Percentiles rank a stretch among this genome's conserved stretches.
Evolutionary conservation across 306 rosid genomes (phyloP).

Genomic region (Cicer judaicum): DNA sequence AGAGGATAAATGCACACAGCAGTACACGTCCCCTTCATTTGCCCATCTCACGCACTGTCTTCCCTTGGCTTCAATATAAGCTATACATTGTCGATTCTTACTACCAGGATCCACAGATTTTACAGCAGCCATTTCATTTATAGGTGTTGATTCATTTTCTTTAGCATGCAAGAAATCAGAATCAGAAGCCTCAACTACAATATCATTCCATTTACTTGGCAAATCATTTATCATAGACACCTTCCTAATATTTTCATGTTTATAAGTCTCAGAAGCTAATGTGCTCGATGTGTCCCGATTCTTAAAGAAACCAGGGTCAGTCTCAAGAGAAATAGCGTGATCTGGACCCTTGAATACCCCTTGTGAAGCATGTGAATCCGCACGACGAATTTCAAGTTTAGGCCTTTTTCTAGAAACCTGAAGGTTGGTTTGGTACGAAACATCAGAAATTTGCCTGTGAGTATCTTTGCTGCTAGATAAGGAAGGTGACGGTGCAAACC

Average conservation of each 20-base stretch:
- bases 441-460: conserved; percentile 60
- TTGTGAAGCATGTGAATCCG: conserved; percentile 79
- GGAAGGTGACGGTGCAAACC: conserved; percentile 73
- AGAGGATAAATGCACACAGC: conserved; percentile 94
- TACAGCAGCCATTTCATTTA: conserved; percentile 48
- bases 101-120: conserved; percentile 60
- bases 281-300: conserved; percentile 56
- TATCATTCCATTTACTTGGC: conserved; percentile 65
- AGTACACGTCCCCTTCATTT: conserved; percentile 96
- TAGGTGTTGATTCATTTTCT: conserved; percentile 68
- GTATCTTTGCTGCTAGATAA: conserved; percentile 53
- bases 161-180: conserved; percentile 52
- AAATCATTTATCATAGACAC: conserved; percentile 49
- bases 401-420: conserved; percentile 87
- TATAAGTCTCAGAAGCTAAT: conserved; percentile 57
- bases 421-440: conserved; percentile 59
- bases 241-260: conserved; percentile 59
- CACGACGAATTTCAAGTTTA: conserved; percentile 98
- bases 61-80: conserved; percentile 94
- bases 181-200: conserved; percentile 61
- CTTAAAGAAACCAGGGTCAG: conserved; percentile 70
- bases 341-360: conserved; percentile 61
- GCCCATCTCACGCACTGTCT: conserved; percentile 99
- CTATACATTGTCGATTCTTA: conserved; percentile 84
- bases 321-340: conserved; percentile 63